These are phyloP conservation scores for Sporothrix brunneoviolacea DNA, from an alignment of 2,329 filamentous ascomycete genomes.

Conservation along the genomic window DNA sequence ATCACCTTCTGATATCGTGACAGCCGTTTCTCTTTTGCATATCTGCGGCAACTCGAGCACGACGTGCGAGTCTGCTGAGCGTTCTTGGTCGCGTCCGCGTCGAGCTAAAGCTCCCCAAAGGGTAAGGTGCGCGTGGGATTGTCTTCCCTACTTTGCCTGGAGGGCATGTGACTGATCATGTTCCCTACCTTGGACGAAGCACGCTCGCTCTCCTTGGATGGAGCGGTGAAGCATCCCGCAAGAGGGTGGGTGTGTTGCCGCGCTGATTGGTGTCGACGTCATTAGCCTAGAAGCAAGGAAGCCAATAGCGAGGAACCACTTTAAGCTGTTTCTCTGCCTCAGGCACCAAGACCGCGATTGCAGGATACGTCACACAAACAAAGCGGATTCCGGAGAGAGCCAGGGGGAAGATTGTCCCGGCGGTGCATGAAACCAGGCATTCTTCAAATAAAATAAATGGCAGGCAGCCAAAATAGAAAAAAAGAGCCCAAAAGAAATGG, in stretches of 20 bases:
- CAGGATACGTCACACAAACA: background rate
- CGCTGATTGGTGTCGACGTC: conserved; percentile 10
- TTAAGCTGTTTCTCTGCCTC: no score
- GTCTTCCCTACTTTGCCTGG: background rate
- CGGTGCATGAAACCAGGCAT: no score
- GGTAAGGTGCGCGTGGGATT: no score
- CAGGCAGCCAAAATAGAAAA: no score
- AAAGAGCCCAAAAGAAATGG: no score
- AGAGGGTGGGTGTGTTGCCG: conserved; percentile 7
- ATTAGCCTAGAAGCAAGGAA: conserved; percentile 9
- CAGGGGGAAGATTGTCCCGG: no score
- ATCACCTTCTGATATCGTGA: no score
- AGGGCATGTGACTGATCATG: background rate
- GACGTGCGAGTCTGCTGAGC: background rate
- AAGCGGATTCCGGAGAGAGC: no score
- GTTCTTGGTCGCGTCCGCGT: no score
- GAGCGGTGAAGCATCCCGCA: conserved; percentile 13
- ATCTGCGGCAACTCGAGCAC: background rate
- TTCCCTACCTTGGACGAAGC: background rate
- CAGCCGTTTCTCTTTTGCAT: background rate
- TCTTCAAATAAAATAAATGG: no score
- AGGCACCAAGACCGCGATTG: no score
- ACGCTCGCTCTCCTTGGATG: background rate
- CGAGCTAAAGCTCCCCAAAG: no score
- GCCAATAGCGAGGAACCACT: background rate